A percentile compares a stretch with the other conserved stretches of the same genome.
phyloP scores from a whole-genome alignment of 352 stramenopile species.

The Phytophthora pinifolia region DNA sequence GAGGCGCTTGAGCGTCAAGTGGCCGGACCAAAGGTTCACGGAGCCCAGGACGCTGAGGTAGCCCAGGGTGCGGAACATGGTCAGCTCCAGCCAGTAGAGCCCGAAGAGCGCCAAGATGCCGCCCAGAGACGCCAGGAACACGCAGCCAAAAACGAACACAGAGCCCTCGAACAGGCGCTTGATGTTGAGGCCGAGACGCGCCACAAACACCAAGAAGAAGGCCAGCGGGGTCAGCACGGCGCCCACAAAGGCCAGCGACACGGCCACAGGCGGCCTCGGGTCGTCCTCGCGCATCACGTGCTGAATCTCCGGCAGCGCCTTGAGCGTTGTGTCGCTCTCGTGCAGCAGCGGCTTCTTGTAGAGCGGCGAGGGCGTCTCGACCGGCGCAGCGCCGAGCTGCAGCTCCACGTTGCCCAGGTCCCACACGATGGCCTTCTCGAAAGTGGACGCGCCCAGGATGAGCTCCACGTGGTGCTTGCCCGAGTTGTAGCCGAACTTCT shows the following conservation, averaged over 20 bases:
- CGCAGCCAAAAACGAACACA: constrained; percentile 65
- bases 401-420: constrained; percentile 71
- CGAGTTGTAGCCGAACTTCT: constrained; percentile 85
- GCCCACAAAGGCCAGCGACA: constrained; percentile 72
- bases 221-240: constrained; percentile 59
- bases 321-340: constrained; percentile 87
- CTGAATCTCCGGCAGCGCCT: constrained; percentile 83
- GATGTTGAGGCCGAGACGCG: constrained; percentile 60
- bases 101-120: constrained; percentile 81
- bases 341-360: constrained; percentile 87
- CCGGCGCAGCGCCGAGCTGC: constrained; percentile 59
- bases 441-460: constrained; percentile 77
- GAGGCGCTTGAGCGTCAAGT: constrained; percentile 79
- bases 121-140: constrained; percentile 74
- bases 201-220: constrained; percentile 66
- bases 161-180: constrained; percentile 66
- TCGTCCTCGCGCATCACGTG: constrained; percentile 87
- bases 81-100: constrained; percentile 88
- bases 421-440: constrained; percentile 76
- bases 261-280: constrained; percentile 52
- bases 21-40: constrained; percentile 62
- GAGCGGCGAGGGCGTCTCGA: constrained; percentile 65
- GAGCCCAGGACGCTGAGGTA: constrained; percentile 68
- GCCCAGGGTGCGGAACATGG: constrained; percentile 83
- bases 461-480: constrained; percentile 64